phyloP scores from a whole-genome alignment of 2,329 filamentous ascomycete species.

The Acarospora socialis region DNA sequence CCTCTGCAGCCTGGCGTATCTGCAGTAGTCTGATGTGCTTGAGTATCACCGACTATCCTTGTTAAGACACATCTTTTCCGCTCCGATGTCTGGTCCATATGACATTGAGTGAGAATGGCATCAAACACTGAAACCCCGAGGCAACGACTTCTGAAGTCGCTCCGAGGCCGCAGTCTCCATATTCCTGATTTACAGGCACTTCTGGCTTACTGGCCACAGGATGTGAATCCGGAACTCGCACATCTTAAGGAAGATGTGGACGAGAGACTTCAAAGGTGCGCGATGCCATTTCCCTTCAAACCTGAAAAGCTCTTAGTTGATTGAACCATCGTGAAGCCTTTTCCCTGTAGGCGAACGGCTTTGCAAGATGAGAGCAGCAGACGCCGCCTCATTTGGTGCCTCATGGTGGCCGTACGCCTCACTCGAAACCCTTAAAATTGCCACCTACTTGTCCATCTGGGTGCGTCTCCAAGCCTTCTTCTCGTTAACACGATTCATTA shows the following conservation, averaged over 20 bases:
- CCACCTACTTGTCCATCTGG: conserved; percentile 4
- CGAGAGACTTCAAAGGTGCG: neutral
- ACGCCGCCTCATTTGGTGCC: conserved; percentile 1
- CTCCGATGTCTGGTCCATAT: too few relatives aligned
- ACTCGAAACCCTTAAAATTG: conserved; percentile 2
- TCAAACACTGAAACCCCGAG: too few relatives aligned
- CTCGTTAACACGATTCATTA: too few relatives aligned
- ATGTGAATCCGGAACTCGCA: neutral
- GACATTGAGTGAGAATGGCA: too few relatives aligned
- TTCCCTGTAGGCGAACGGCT: conserved; percentile 1
- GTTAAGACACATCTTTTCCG: too few relatives aligned
- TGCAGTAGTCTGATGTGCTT: too few relatives aligned
- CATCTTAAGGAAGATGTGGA: neutral
- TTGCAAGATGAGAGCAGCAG: neutral
- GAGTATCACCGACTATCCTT: too few relatives aligned
- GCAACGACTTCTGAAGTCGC: neutral
- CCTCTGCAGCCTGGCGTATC: too few relatives aligned
- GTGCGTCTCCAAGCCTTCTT: neutral
- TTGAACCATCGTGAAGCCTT: neutral
- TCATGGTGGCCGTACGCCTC: conserved; percentile 6
- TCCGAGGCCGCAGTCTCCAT: conserved; percentile 1
- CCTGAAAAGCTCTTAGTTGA: too few relatives aligned
- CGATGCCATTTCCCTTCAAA: too few relatives aligned
- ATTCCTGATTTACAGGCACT: conserved; percentile 1
- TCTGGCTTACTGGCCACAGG: neutral